Evolutionary conservation across 2,329 filamentous ascomycete genomes (phyloP).

Genomic region (Xylariaceae sp.): DNA sequence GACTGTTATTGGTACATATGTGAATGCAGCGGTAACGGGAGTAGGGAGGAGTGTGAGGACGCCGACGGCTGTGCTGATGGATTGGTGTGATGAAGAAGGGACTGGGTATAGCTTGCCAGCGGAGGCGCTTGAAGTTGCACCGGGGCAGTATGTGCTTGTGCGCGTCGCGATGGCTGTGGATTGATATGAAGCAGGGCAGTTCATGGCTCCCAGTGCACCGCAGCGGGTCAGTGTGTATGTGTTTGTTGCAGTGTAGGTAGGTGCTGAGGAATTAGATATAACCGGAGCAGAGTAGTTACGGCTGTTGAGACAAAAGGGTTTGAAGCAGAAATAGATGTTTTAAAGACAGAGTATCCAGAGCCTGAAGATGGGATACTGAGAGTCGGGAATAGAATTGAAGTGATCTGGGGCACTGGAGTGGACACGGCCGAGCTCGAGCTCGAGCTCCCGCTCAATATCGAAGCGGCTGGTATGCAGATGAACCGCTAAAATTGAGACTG

Average conservation of each 20-base stretch:
- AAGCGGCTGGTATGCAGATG: background rate
- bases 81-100: background rate
- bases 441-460: too few species aligned
- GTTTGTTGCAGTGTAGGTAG: conserved; percentile 11
- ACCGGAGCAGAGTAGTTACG: background rate
- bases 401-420: too few species aligned
- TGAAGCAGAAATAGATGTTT: too few species aligned
- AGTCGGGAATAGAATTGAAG: too few species aligned
- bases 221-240: conserved; percentile 11
- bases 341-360: too few species aligned
- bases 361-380: too few species aligned
- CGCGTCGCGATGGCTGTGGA: conserved; percentile 6
- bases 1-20: too few species aligned
- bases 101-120: background rate
- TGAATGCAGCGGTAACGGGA: conserved; percentile 1
- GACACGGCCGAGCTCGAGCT: too few species aligned
- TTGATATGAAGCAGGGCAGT: conserved; percentile 13
- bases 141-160: conserved; percentile 10
- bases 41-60: conserved; percentile 6
- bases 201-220: conserved; percentile 7
- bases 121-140: background rate
- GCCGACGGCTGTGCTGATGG: background rate
- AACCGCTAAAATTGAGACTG: background rate
- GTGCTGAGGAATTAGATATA: background rate
- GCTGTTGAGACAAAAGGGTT: background rate